These are phyloP conservation scores for Posidonia oceanica DNA, from an alignment of 116 monocot genomes.

Conservation along the genomic window DNA sequence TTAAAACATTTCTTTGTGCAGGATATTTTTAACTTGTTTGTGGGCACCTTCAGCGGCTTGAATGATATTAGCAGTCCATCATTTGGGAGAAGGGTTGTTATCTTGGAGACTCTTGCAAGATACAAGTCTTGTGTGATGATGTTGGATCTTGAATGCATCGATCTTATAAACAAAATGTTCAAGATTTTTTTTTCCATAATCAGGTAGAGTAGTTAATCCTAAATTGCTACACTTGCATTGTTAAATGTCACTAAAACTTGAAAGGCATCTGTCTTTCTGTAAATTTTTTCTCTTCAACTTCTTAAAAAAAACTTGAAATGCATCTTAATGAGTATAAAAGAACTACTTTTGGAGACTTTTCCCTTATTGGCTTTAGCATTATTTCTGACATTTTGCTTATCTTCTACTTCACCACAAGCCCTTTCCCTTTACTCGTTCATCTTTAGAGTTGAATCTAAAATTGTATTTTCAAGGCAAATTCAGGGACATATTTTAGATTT, in stretches of 20 bases:
- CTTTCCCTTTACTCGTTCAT: no score
- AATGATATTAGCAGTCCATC: slow-evolving; percentile 63
- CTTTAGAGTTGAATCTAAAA: no score
- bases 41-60: slow-evolving; percentile 73
- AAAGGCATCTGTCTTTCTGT: no score
- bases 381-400: no score
- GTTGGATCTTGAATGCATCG: slow-evolving; percentile 95
- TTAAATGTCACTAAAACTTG: background rate
- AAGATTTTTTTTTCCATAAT: slow-evolving; percentile 56
- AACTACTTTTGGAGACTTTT: no score
- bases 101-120: slow-evolving; percentile 87
- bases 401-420: no score
- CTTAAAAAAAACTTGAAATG: no score
- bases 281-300: no score
- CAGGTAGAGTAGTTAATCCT: slow-evolving; percentile 34
- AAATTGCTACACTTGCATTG: background rate
- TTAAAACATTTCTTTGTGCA: slow-evolving; percentile 20
- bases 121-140: slow-evolving; percentile 94
- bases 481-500: no score
- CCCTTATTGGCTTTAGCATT: no score
- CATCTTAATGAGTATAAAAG: no score
- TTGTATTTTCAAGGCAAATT: no score
- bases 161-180: slow-evolving; percentile 96
- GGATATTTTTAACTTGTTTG: slow-evolving; percentile 94
- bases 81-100: slow-evolving; percentile 81